Evolutionary conservation across 2,329 filamentous ascomycete species (phyloP), one percentile per base, ranked within the genome.

Genomic region (Penicillium sp.): DNA sequence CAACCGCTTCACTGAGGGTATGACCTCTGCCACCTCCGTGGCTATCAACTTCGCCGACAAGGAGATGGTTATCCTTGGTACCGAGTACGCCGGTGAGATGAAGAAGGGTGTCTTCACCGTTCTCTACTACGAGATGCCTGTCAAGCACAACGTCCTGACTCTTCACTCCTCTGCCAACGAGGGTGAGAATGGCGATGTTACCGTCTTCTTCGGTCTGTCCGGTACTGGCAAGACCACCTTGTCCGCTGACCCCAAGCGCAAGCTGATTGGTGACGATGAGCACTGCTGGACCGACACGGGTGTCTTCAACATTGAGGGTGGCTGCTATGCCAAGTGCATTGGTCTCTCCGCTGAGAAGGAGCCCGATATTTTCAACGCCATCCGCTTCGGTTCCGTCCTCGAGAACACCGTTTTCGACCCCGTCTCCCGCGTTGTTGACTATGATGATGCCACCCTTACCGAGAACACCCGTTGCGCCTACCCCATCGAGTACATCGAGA

Each of bases 31-130:
- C 62, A 99, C 94, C 52, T 99, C 94, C 9, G 93, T 99, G 52
- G 89, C 94, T 68, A 96, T 99, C 83, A 99, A 99, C 87, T 99
- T 99, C 72, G 90, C 89, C 74, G 93, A 97, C 75, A 97, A 96
- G 88, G 94, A 99, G 85, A 99, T 99, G 94, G 94, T 99, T 68
- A 99, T 99, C 76, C 88, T 99, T 57, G 94, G 94, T 77, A 99
- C 94, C 36, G 94, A 99, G 82, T 99, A 99, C 74, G 94, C 94
- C 57, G 93, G 93, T 71, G 90, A 93, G 81, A 93, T 94, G 90
- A 96, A 96, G 83, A 96, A 96, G 84, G 93, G 94, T 70, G 86
- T 99, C 78, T 99, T 99, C 85, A 99, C 94, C 48, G 92, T 99
- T 50, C 88, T 99, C 76, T 99, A 96, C 86, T 99, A 97, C 83